Evolutionary conservation across 108 stramenopile species (phyloP).

Genomic region (Schizochytrium sp.): DNA sequence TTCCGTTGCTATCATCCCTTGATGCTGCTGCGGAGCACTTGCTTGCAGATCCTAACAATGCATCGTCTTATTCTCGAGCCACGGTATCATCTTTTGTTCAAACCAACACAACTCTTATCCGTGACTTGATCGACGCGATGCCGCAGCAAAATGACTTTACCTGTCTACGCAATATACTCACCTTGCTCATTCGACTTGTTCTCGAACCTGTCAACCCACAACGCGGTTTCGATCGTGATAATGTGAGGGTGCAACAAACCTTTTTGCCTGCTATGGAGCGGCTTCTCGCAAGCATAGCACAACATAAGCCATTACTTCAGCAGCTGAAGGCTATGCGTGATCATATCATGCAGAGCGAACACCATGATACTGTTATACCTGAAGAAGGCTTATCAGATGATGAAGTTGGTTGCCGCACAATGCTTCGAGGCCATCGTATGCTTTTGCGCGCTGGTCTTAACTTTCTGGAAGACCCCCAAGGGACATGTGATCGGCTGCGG

Average conservation of each 20-base stretch:
- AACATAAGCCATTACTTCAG: neutral
- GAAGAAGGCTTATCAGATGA: neutral
- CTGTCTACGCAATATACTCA: neutral
- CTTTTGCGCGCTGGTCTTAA: neutral
- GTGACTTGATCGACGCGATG: neutral
- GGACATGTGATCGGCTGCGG: neutral
- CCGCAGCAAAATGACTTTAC: neutral
- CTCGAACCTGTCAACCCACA: neutral
- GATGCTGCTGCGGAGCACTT: neutral
- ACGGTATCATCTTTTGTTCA: neutral
- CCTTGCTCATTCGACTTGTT: neutral
- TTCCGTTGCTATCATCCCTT: neutral
- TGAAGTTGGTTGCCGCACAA: neutral
- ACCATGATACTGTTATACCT: neutral
- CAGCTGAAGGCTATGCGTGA: neutral
- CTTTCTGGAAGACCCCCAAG: neutral
- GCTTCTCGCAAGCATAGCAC: neutral
- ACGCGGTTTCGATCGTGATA: conserved; percentile 32
- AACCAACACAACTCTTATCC: neutral
- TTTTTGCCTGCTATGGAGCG: conserved; percentile 48
- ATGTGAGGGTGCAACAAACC: neutral
- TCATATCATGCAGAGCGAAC: neutral
- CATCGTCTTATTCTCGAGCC: neutral
- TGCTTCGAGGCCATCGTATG: conserved; percentile 52
- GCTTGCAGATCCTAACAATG: neutral